Evolutionary conservation across 306 rosid genomes (phyloP).

Genomic region (Mimosa pudica): DNA sequence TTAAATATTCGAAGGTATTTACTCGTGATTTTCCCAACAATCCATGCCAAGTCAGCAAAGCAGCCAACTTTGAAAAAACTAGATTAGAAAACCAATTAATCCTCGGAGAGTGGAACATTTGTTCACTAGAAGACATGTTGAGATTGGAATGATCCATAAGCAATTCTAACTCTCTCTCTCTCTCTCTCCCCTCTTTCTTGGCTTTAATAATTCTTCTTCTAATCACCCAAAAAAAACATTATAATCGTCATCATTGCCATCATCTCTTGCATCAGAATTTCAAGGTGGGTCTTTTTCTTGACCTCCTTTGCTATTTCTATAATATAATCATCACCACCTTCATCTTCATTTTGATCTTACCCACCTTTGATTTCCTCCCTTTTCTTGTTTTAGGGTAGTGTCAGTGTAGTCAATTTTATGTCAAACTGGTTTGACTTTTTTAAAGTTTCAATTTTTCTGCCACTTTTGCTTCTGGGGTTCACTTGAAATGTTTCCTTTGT

Average conservation of each 20-base stretch:
- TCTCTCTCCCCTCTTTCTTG: constrained; percentile 12
- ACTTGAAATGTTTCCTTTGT: constrained; percentile 26
- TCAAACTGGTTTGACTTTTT: constrained; percentile 49
- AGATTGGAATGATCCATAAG: constrained; percentile 56
- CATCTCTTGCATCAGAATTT: constrained; percentile 33
- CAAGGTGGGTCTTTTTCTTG: constrained; percentile 43
- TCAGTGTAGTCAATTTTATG: constrained; percentile 41
- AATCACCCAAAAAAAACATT: constrained; percentile 18
- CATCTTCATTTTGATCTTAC: constrained; percentile 28
- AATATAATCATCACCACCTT: not conserved
- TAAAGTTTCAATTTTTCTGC: constrained; percentile 26
- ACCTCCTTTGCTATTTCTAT: constrained; percentile 27
- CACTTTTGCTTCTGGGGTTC: constrained; percentile 39
- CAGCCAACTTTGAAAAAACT: constrained; percentile 36
- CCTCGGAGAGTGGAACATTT: constrained; percentile 57
- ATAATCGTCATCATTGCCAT: constrained; percentile 24
- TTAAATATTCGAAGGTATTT: too few species aligned
- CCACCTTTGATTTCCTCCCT: constrained; percentile 32
- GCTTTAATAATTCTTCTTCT: constrained; percentile 31
- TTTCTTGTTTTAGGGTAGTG: constrained; percentile 35
- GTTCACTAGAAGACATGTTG: constrained; percentile 55
- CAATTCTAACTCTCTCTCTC: constrained; percentile 9
- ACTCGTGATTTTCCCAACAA: not conserved
- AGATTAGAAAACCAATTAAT: constrained; percentile 40
- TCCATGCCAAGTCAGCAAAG: constrained; percentile 17